Conservation (phyloP, 2,329 filamentous ascomycete genomes). For the Sporothrix humicola region DNA sequence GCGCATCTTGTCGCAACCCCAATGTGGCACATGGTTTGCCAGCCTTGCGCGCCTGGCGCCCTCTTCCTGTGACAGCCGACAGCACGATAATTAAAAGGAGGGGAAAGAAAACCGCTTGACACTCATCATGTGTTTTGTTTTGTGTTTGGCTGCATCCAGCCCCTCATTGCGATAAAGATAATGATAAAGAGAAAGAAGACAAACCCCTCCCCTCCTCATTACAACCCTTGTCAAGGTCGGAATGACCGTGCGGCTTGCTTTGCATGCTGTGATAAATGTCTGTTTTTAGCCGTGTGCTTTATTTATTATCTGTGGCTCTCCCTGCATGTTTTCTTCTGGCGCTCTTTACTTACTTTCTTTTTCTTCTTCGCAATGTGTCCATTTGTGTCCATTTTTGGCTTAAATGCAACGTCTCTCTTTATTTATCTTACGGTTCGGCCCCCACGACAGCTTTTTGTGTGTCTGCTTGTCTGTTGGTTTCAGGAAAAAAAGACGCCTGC, state of each 20-base stretch:
- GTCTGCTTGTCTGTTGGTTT: conserved; percentile 16
- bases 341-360: neutral
- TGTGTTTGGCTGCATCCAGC: no score
- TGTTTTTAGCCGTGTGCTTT: neutral
- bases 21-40: conserved; percentile 18
- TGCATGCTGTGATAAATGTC: neutral
- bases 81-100: neutral
- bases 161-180: no score
- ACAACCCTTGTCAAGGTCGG: conserved; percentile 11
- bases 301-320: neutral
- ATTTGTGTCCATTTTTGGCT: no score
- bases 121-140: neutral
- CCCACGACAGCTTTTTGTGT: neutral
- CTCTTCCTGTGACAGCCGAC: neutral
- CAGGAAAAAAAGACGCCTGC: neutral
- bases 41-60: conserved; percentile 18
- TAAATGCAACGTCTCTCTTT: neutral
- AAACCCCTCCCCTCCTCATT: neutral
- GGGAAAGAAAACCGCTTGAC: neutral
- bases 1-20: neutral
- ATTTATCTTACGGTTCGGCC: neutral
- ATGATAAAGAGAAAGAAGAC: no score
- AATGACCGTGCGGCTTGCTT: conserved; percentile 6
- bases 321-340: neutral
- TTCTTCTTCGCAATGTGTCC: neutral